Evolutionary conservation across 139 green algal genomes (phyloP), one percentile per base, ranked within the genome.

Genomic region (Desmodesmus armatus): DNA sequence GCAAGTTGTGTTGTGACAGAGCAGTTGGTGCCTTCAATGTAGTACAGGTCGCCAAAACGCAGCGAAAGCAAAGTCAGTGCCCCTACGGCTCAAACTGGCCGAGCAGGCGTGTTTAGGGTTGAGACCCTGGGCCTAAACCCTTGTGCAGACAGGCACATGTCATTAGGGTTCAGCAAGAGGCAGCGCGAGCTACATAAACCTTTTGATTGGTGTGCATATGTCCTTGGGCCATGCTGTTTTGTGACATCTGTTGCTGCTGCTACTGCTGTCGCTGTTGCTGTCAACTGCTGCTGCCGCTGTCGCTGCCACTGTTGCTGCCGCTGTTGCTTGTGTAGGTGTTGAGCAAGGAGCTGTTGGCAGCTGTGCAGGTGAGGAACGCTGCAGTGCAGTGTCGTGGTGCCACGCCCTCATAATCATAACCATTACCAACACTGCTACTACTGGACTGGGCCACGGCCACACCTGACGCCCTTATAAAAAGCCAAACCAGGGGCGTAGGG

Each of bases 351-450:
- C 21, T 79, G 29, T 41, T 79, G n/a, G 72, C 44, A 40, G 72
- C 72, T 23, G 7, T 79, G 39, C 43, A 79, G 43, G 23, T 74
- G 6, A 69, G 75, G 51, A 13, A 31, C 7, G 78, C 74, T 11
- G 58, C 75, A 6, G 35, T 84, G 23, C 58, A 84, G 39, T 65
- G 53, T 41, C 63, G 31, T 43, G 63, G 31, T 25, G 63, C 31
- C 43, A 33, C 0, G 60, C 29, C 29, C 15, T 35, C 21, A 69
- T 23, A 23, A 69, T 27, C 33, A 13, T 7, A 23, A 69, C 25
- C 60, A 37, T 23, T 27, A 23, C 60, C 15, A 19, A 2, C 51
- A 62, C 51, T 2, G 51, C 1, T 17, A 19, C 25, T 69, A 27
- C 31, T 3, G 33, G 60, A 13, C 9, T 27, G 5, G 17, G 25